Evolutionary conservation across 208 protist genomes (phyloP).

Genomic region (Leishmania guyanensis): DNA sequence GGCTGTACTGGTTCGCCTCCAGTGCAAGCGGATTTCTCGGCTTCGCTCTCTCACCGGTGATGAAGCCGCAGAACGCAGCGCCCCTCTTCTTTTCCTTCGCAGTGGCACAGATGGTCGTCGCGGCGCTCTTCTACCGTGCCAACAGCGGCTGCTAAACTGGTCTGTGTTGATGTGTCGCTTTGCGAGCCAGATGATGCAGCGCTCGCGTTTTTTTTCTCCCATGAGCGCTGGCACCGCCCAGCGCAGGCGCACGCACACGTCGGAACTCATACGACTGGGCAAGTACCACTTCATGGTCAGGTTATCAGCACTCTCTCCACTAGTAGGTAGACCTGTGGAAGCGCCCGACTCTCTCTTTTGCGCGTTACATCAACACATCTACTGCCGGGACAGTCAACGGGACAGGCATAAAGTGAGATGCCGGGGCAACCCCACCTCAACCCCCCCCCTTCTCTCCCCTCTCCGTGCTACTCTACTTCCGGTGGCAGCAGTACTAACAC

Average conservation of each 20-base stretch:
- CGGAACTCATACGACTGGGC: background rate
- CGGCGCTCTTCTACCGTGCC: slow-evolving; percentile 41
- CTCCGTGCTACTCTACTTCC: background rate
- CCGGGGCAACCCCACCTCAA: background rate
- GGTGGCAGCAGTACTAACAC: background rate
- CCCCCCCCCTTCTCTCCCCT: background rate
- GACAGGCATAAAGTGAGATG: background rate
- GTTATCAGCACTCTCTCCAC: background rate
- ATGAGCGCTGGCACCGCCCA: background rate
- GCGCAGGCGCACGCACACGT: background rate
- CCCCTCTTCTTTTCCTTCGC: slow-evolving; percentile 55
- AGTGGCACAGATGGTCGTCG: slow-evolving; percentile 36
- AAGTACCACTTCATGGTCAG: background rate
- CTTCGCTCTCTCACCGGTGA: slow-evolving; percentile 58
- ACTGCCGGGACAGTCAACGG: background rate
- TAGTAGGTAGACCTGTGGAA: background rate
- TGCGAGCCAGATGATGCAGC: background rate
- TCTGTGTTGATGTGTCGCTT: background rate
- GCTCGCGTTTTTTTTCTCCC: background rate
- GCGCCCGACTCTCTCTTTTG: background rate
- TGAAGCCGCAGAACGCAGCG: slow-evolving; percentile 51
- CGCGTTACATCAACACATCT: background rate
- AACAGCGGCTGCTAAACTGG: slow-evolving; percentile 22
- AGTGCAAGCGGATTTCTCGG: slow-evolving; percentile 68
- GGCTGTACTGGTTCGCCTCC: slow-evolving; percentile 63